Evolutionary conservation across 208 protist genomes (phyloP).

Genomic region (Crithidia sp.): DNA sequence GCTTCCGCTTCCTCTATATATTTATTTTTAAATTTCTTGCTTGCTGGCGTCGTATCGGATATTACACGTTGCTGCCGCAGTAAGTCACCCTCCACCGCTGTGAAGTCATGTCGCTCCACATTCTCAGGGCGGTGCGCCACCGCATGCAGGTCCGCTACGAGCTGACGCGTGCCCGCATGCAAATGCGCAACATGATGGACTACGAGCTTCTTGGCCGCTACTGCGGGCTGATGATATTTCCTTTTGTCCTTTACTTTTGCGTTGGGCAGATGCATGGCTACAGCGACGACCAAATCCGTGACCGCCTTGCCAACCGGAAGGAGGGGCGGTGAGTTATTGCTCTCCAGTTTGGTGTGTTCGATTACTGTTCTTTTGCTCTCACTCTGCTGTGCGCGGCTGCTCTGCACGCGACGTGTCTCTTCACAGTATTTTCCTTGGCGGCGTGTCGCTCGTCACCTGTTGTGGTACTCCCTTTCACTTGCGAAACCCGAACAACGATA

Average conservation of each 20-base stretch:
- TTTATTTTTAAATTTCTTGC: background rate
- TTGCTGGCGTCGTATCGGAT: background rate
- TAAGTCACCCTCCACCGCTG: too few species aligned
- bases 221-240: slow-evolving; percentile 74
- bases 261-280: slow-evolving; percentile 69
- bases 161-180: slow-evolving; percentile 62
- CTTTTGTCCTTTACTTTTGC: slow-evolving; percentile 73
- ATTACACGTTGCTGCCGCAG: too few species aligned
- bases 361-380: background rate
- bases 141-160: slow-evolving; percentile 49
- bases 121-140: slow-evolving; percentile 33
- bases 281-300: slow-evolving; percentile 46
- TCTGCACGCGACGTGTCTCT: too few species aligned
- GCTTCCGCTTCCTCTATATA: too few species aligned
- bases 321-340: background rate
- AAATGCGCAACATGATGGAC: slow-evolving; percentile 62
- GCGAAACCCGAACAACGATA: too few species aligned
- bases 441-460: too few species aligned
- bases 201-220: slow-evolving; percentile 81
- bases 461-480: too few species aligned
- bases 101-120: background rate
- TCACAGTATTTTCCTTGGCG: background rate
- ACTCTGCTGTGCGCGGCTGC: background rate
- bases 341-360: background rate
- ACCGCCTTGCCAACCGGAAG: slow-evolving; percentile 29